A percentile compares a stretch with the other conserved stretches of the same genome.
phyloP scores from a whole-genome alignment of 192 early-diverging fungal species.

The Dissophora ornata region DNA sequence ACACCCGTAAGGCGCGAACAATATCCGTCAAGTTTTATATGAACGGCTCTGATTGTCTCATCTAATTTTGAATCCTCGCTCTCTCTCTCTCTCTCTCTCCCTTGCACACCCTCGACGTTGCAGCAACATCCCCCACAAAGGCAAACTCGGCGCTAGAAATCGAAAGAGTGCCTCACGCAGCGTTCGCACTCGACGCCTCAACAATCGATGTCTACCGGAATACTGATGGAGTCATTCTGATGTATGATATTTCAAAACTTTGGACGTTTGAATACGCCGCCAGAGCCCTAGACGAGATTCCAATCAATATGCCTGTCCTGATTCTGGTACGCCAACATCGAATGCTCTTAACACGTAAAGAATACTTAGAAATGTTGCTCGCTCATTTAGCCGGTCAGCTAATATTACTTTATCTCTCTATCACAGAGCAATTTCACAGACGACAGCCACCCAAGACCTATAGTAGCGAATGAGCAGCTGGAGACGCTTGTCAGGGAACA shows the following conservation, averaged over 20 bases:
- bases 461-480: conserved; percentile 4
- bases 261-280: conserved; percentile 72
- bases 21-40: no score
- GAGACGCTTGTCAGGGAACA: conserved; percentile 30
- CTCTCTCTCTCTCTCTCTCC: background rate
- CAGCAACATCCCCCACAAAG: conserved; percentile 30
- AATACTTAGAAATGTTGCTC: no score
- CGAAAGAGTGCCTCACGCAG: conserved; percentile 32
- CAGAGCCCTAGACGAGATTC: conserved; percentile 56
- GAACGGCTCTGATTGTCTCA: no score
- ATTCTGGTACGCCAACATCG: conserved; percentile 56
- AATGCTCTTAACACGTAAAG: no score
- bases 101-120: background rate
- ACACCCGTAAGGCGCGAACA: conserved; percentile 26
- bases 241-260: conserved; percentile 70
- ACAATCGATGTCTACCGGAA: conserved; percentile 73
- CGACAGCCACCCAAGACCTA: conserved; percentile 17
- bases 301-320: conserved; percentile 59
- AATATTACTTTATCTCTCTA: background rate
- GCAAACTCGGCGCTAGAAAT: background rate
- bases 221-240: conserved; percentile 62
- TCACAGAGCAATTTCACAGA: conserved; percentile 57
- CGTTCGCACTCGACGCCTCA: conserved; percentile 61
- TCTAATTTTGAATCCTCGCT: no score
- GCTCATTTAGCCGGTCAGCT: no score